phyloP scores from a whole-genome alignment of 768 basidiomycete species.

The Macrocybe gigantea region DNA sequence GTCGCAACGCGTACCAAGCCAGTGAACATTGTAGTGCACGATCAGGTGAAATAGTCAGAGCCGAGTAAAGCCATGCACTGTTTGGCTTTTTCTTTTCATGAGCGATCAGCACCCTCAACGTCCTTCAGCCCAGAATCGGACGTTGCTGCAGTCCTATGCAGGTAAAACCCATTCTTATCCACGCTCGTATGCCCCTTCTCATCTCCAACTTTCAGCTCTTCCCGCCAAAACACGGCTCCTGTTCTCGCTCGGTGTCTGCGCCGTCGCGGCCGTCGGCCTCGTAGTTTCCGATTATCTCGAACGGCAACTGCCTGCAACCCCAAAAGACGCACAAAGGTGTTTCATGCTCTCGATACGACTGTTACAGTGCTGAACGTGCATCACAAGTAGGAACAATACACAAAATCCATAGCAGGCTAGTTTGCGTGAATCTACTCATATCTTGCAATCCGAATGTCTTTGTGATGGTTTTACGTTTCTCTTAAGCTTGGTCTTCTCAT shows the following conservation, averaged over 20 bases:
- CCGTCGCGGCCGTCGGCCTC: slow-evolving; percentile 41
- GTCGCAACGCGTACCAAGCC: slow-evolving; percentile 52
- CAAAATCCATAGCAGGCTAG: too few species aligned
- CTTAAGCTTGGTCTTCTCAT: slow-evolving; percentile 25
- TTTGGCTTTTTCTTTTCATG: neutral
- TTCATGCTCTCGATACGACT: too few species aligned
- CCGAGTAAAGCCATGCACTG: neutral
- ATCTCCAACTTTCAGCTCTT: slow-evolving; percentile 30
- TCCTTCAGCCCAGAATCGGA: slow-evolving; percentile 17
- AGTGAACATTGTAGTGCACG: slow-evolving; percentile 56
- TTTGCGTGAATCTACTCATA: slow-evolving; percentile 7
- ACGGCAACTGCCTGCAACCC: slow-evolving; percentile 24
- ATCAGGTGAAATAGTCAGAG: neutral
- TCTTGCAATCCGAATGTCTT: neutral
- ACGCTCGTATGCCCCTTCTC: neutral
- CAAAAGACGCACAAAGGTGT: too few species aligned
- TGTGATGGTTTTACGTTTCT: slow-evolving; percentile 6
- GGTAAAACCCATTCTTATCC: slow-evolving; percentile 14
- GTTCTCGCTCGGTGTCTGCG: slow-evolving; percentile 42
- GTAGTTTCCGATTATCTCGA: slow-evolving; percentile 48
- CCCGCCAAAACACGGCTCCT: slow-evolving; percentile 47
- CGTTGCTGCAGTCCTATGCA: slow-evolving; percentile 33
- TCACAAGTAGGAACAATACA: too few species aligned
- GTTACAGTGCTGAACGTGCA: too few species aligned
- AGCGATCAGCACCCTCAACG: slow-evolving; percentile 8